Conservation (phyloP, 225 moss, liverwort and hornwort species). For the Thuidium tamariscinum region DNA sequence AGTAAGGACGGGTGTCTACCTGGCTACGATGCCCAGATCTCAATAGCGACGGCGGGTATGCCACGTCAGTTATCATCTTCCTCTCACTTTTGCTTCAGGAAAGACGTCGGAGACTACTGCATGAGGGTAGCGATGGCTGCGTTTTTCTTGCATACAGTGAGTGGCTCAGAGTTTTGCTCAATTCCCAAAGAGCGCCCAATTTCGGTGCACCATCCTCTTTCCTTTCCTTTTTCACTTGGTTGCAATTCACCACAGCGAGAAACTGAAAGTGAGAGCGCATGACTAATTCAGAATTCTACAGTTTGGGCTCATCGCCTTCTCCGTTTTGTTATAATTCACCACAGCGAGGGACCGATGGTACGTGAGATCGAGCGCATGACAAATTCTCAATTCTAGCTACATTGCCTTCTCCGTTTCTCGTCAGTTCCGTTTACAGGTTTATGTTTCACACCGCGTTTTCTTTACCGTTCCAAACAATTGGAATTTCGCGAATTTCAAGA, state of each 20-base stretch:
- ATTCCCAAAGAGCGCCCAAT: neutral
- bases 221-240: neutral
- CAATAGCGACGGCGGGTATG: neutral
- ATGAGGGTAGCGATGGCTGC: no score
- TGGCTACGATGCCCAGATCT: neutral
- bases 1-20: neutral
- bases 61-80: neutral
- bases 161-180: neutral
- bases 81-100: no score
- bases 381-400: neutral
- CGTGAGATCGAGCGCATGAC: neutral
- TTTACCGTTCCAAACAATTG: neutral
- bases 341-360: neutral
- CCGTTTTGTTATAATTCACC: neutral
- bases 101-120: no score
- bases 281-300: neutral
- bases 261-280: neutral
- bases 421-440: neutral
- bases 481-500: neutral
- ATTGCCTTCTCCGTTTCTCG: neutral
- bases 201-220: neutral
- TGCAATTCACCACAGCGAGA: no score
- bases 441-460: neutral
- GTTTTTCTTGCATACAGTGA: neutral
- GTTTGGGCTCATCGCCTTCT: neutral